Conservation (phyloP, 2,329 filamentous ascomycete species). For the Diplodia scrobiculata region DNA sequence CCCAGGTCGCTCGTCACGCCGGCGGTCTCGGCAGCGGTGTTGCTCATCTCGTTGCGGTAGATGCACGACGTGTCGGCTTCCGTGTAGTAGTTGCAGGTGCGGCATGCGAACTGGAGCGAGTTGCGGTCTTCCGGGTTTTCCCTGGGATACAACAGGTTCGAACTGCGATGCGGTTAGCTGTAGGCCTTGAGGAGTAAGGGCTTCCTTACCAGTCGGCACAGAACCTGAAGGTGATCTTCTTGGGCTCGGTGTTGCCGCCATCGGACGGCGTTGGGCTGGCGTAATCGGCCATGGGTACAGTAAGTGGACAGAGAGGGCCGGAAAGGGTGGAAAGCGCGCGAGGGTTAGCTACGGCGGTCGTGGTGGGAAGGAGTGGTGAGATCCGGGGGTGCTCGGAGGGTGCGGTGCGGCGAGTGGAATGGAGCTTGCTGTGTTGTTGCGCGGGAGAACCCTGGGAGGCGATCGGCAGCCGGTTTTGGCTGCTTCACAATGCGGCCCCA, state of each 20-base stretch:
- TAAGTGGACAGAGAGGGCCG: not conserved
- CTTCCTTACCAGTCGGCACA: slow-evolving; percentile 81
- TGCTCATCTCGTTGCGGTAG: slow-evolving; percentile 92
- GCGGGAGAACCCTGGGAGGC: slow-evolving; percentile 18
- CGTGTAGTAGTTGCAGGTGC: slow-evolving; percentile 90
- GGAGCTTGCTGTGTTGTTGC: slow-evolving; percentile 20
- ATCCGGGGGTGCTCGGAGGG: not conserved
- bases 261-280: slow-evolving; percentile 37
- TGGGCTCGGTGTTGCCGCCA: slow-evolving; percentile 44
- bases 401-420: slow-evolving; percentile 7
- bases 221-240: slow-evolving; percentile 95
- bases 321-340: not conserved
- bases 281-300: slow-evolving; percentile 24
- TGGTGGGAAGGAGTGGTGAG: not conserved
- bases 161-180: slow-evolving; percentile 54
- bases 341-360: not conserved
- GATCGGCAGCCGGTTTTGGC: slow-evolving; percentile 22
- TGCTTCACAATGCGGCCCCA: slow-evolving; percentile 6
- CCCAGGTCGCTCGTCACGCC: slow-evolving; percentile 97
- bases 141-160: slow-evolving; percentile 96
- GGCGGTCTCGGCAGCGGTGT: slow-evolving; percentile 88
- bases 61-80: slow-evolving; percentile 85
- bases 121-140: slow-evolving; percentile 83
- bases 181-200: not conserved
- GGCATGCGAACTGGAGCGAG: slow-evolving; percentile 85